Evolutionary conservation across 139 green algal genomes (phyloP).

Genomic region (Nannochloris sp.): DNA sequence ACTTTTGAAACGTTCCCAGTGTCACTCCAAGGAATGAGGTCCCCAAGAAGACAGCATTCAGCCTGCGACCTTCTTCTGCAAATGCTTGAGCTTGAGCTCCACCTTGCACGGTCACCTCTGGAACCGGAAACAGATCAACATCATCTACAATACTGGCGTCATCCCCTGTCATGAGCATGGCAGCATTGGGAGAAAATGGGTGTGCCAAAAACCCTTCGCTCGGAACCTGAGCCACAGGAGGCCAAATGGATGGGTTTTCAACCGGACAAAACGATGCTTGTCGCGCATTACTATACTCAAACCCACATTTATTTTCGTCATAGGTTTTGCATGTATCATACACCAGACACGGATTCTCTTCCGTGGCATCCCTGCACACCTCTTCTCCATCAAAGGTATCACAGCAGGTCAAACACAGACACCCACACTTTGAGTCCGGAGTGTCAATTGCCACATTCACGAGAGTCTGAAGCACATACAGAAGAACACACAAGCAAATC

Average conservation of each 20-base stretch:
- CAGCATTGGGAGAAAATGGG: slow-evolving; percentile 14
- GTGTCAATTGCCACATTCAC: slow-evolving; percentile 40
- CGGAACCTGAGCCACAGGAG: slow-evolving; percentile 30
- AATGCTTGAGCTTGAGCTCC: background rate
- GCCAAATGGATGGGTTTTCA: slow-evolving; percentile 36
- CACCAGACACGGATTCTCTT: background rate
- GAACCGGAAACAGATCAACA: slow-evolving; percentile 13
- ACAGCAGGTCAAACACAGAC: slow-evolving; percentile 54
- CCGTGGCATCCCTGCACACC: background rate
- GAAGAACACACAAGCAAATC: slow-evolving; percentile 62
- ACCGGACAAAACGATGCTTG: slow-evolving; percentile 44
- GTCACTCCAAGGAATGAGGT: slow-evolving; percentile 23
- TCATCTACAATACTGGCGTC: background rate
- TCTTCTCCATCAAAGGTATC: background rate
- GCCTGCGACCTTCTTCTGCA: background rate
- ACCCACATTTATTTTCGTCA: slow-evolving; percentile 36
- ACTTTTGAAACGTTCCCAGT: slow-evolving; percentile 24
- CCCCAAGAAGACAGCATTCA: slow-evolving; percentile 6
- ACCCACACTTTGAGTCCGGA: slow-evolving; percentile 50
- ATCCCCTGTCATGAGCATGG: slow-evolving; percentile 26
- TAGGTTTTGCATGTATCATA: slow-evolving; percentile 1
- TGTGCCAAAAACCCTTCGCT: slow-evolving; percentile 12
- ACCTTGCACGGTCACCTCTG: background rate
- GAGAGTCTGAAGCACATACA: slow-evolving; percentile 46
- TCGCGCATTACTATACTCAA: slow-evolving; percentile 30